Conservation (phyloP, 2,329 filamentous ascomycete species). For the Tolypocladium endophyticum region DNA sequence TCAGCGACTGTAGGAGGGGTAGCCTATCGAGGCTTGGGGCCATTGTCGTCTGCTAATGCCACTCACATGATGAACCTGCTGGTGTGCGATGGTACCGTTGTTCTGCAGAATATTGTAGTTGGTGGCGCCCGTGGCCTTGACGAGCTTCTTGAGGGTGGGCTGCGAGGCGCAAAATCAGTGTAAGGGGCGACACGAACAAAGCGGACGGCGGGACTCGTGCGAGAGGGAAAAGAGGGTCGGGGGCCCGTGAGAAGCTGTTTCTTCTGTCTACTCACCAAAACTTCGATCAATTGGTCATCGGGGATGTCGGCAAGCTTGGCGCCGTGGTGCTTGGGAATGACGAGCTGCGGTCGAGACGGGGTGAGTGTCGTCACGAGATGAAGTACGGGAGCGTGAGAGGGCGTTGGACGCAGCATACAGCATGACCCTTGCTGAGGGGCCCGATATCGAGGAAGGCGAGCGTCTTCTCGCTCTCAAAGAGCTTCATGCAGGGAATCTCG, state of each 20-base stretch:
- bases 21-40: background rate
- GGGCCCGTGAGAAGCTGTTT: background rate
- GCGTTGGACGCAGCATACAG: slow-evolving; percentile 44
- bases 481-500: slow-evolving; percentile 92
- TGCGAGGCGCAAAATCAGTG: slow-evolving; percentile 5
- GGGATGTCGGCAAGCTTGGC: slow-evolving; percentile 87
- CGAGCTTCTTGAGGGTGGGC: slow-evolving; percentile 68
- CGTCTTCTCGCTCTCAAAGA: slow-evolving; percentile 89
- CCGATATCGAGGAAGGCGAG: slow-evolving; percentile 95
- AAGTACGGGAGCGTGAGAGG: background rate
- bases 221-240: background rate
- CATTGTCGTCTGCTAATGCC: background rate
- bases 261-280: slow-evolving; percentile 47
- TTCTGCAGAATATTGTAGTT: slow-evolving; percentile 97
- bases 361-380: background rate
- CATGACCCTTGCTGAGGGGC: slow-evolving; percentile 78
- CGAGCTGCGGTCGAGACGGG: slow-evolving; percentile 49
- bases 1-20: background rate
- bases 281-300: slow-evolving; percentile 73
- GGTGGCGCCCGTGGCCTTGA: slow-evolving; percentile 59
- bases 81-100: slow-evolving; percentile 85
- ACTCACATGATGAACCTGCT: slow-evolving; percentile 80
- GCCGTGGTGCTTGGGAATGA: slow-evolving; percentile 93
- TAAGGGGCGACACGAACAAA: background rate
- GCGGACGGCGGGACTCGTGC: background rate